Conservation (phyloP, 2,329 filamentous ascomycete species). For the Neopestalotiopsis sp. region DNA sequence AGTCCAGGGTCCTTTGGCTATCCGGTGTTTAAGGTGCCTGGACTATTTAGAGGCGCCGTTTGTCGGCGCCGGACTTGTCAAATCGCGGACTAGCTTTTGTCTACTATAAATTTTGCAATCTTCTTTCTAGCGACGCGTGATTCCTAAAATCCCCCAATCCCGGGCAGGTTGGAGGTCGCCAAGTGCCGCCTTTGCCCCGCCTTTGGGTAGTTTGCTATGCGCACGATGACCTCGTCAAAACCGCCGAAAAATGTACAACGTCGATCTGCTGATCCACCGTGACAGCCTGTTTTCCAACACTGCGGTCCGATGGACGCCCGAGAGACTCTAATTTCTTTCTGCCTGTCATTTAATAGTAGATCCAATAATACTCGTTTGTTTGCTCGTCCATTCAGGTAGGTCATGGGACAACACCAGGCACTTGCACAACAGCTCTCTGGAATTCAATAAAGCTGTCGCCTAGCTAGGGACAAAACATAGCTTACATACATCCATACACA, state of each 20-base stretch:
- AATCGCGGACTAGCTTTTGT: background rate
- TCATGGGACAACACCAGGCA: conserved; percentile 4
- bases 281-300: background rate
- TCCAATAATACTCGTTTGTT: background rate
- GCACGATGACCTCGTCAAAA: background rate
- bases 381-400: background rate
- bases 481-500: background rate
- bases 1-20: background rate
- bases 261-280: conserved; percentile 2
- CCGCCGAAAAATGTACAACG: conserved; percentile 9
- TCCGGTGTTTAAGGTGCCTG: background rate
- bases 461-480: background rate
- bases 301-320: conserved; percentile 2
- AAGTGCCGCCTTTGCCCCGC: background rate
- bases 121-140: conserved; percentile 11
- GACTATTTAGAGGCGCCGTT: background rate
- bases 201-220: background rate
- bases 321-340: background rate
- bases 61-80: background rate
- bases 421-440: background rate
- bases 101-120: conserved; percentile 1
- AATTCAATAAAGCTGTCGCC: background rate
- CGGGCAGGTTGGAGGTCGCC: background rate
- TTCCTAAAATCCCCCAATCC: background rate
- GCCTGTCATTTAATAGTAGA: too few species aligned